Percentiles rank a stretch among this genome's conserved stretches.
These are phyloP conservation scores for Elongisporangium undulatum DNA, from an alignment of 352 stramenopile species.

Conservation along the genomic window DNA sequence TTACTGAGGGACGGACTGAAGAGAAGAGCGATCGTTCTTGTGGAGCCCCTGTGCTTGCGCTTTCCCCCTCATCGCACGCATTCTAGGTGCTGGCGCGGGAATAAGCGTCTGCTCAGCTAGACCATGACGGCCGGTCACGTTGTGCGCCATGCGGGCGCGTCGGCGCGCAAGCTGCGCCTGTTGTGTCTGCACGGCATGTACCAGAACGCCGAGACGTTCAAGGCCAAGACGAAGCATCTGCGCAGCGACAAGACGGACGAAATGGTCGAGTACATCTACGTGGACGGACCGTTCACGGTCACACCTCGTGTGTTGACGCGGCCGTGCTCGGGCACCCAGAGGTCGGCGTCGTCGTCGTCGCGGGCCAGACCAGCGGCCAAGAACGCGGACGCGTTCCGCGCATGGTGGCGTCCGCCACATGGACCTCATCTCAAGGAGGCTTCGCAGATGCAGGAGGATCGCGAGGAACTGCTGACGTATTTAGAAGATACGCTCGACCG, in stretches of 20 bases:
- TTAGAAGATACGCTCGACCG: constrained; percentile 50
- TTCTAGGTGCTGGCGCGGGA: not conserved
- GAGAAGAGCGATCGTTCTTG: not conserved
- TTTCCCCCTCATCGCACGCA: not conserved
- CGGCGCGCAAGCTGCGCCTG: constrained; percentile 46
- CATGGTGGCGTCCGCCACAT: constrained; percentile 61
- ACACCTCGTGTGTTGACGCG: constrained; percentile 64
- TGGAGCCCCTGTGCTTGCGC: too few relatives aligned
- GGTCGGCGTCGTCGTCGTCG: not conserved
- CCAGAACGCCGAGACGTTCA: constrained; percentile 67
- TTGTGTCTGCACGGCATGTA: constrained; percentile 87
- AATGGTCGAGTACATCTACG: constrained; percentile 59
- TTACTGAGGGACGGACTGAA: not conserved
- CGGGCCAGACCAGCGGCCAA: constrained; percentile 21
- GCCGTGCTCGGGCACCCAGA: not conserved
- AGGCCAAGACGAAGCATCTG: constrained; percentile 64
- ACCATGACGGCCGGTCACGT: not conserved
- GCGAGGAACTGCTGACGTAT: constrained; percentile 49
- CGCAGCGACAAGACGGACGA: constrained; percentile 16
- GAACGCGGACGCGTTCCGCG: constrained; percentile 58
- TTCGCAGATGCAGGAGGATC: constrained; percentile 43
- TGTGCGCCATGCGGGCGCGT: not conserved
- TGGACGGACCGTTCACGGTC: constrained; percentile 70
- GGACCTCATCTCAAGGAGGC: constrained; percentile 43
- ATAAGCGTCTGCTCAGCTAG: not conserved